Conservation (phyloP, 306 rosid genomes). For the Sophora flavescens region DNA sequence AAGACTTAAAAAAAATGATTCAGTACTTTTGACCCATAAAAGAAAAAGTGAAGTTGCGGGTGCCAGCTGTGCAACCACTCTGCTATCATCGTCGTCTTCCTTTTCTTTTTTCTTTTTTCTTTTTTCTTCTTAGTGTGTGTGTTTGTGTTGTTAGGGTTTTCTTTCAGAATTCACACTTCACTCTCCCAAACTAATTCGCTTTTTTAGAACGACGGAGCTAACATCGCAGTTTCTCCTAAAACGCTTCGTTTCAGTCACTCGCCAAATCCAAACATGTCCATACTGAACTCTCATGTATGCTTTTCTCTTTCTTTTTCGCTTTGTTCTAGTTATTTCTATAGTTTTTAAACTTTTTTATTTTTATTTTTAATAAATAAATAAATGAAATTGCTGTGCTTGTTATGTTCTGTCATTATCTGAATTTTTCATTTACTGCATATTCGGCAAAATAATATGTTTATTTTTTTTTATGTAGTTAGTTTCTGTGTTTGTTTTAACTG, state of each 20-base stretch:
- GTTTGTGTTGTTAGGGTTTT: conserved; percentile 36
- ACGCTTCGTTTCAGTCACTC: background rate
- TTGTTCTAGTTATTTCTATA: background rate
- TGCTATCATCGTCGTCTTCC: conserved; percentile 10
- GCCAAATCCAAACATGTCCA: background rate
- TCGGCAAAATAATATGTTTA: background rate
- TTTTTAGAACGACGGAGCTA: background rate
- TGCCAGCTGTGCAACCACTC: conserved; percentile 51
- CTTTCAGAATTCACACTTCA: background rate
- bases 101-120: no score
- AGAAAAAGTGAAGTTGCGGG: conserved; percentile 9
- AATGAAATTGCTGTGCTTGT: background rate
- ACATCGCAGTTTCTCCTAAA: conserved; percentile 15
- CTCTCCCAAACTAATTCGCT: background rate
- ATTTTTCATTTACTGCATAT: background rate
- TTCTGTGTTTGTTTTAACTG: conserved; percentile 6
- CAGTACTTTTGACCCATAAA: no score
- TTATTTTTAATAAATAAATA: background rate
- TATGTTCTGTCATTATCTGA: background rate
- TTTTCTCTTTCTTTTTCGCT: background rate
- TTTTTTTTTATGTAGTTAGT: background rate
- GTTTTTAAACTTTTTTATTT: background rate
- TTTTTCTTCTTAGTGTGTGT: background rate
- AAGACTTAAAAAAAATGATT: conserved; percentile 9
- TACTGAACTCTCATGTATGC: background rate